Percentiles rank a stretch among this genome's conserved stretches.
Conservation (phyloP, 306 rosid genomes). For the Pyrus communis region DNA sequence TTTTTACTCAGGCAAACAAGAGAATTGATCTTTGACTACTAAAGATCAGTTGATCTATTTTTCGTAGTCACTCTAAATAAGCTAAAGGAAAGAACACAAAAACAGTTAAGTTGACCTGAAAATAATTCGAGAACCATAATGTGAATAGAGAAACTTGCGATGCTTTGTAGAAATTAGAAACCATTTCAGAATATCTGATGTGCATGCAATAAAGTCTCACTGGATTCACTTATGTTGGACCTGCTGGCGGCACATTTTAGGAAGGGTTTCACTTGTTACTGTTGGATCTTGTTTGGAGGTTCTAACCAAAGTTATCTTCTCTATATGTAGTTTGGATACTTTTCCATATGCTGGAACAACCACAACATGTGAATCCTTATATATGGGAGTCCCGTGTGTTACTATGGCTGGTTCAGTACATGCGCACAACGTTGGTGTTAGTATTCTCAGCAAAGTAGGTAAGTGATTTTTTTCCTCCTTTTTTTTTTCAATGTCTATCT, state of each 20-base stretch:
- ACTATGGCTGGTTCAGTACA: constrained; percentile 97
- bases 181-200: neutral
- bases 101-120: neutral
- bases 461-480: constrained; percentile 17
- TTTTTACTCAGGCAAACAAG: neutral
- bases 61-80: neutral
- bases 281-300: neutral
- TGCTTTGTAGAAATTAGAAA: neutral
- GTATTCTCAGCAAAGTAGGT: constrained; percentile 96
- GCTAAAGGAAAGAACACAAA: neutral
- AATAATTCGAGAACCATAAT: neutral
- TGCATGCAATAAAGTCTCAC: neutral
- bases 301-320: constrained; percentile 14
- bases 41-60: neutral
- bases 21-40: neutral
- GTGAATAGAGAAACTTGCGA: neutral
- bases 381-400: constrained; percentile 99
- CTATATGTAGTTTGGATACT: constrained; percentile 78
- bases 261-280: neutral
- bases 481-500: constrained; percentile 1
- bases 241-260: neutral
- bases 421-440: constrained; percentile 98
- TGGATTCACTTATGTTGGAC: neutral
- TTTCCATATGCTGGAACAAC: constrained; percentile 99
- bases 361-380: constrained; percentile 91